Evolutionary conservation across 202 grass and related monocot genomes (phyloP).

Genomic region (Musa balbisiana): DNA sequence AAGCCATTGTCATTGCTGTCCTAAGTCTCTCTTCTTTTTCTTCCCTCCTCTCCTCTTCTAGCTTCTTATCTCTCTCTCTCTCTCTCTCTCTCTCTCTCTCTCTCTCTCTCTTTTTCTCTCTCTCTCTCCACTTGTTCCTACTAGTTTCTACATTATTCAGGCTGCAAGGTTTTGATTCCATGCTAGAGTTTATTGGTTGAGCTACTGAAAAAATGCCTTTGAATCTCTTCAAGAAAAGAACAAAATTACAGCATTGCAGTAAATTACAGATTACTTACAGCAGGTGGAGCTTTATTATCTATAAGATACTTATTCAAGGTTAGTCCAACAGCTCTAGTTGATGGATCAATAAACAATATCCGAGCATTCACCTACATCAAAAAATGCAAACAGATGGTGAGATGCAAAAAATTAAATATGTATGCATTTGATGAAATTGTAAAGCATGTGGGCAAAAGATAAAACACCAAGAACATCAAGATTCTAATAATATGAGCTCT

Average conservation of each 20-base stretch:
- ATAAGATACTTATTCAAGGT: slow-evolving; percentile 72
- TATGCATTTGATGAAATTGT: not conserved
- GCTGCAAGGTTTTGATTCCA: no score
- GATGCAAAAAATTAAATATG: slow-evolving; percentile 2
- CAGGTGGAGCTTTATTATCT: slow-evolving; percentile 56
- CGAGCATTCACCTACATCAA: slow-evolving; percentile 70
- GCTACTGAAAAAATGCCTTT: not conserved
- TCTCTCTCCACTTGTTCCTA: no score
- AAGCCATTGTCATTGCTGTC: no score
- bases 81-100: no score
- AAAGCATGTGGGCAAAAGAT: not conserved
- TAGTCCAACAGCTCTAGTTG: slow-evolving; percentile 92
- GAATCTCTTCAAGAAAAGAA: not conserved
- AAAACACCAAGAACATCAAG: not conserved
- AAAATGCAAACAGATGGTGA: slow-evolving; percentile 5
- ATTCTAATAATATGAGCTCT: no score
- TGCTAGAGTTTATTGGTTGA: not conserved
- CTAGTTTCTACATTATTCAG: no score
- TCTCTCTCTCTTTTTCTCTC: no score
- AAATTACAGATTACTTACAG: slow-evolving; percentile 47
- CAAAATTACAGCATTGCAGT: not conserved
- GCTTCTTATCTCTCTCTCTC: no score
- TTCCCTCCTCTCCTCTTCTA: no score
- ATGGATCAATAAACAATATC: slow-evolving; percentile 94
- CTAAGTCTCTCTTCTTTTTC: no score